Evolutionary conservation across 805 yeast species (phyloP).

Genomic region (Vanderwaltozyma polyspora): DNA sequence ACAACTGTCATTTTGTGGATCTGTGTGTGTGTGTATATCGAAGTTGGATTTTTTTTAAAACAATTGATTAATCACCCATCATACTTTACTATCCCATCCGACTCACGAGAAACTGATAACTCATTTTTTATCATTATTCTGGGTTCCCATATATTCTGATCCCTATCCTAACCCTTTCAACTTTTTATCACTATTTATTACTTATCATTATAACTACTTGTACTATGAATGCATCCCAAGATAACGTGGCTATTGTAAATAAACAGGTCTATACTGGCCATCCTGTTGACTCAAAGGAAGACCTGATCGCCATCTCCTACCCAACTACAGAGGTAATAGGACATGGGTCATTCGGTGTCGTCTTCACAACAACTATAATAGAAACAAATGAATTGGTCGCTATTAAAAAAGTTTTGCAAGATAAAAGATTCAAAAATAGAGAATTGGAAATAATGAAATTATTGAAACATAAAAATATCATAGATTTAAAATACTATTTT

Average conservation of each 20-base stretch:
- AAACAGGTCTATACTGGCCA: slow-evolving; percentile 22
- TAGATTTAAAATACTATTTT: slow-evolving; percentile 77
- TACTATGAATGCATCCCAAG: background rate
- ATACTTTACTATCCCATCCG: too few species aligned
- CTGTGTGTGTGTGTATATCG: too few species aligned
- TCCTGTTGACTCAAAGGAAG: background rate
- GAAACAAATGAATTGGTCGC: slow-evolving; percentile 78
- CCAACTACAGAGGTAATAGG: slow-evolving; percentile 86
- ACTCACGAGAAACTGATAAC: too few species aligned
- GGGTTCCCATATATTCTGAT: too few species aligned
- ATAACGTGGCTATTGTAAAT: slow-evolving; percentile 12
- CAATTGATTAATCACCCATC: too few species aligned
- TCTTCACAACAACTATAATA: slow-evolving; percentile 72
- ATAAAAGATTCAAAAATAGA: slow-evolving; percentile 84
- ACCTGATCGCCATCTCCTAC: slow-evolving; percentile 45
- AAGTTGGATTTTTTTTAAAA: too few species aligned
- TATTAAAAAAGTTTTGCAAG: slow-evolving; percentile 92
- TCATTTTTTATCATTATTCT: too few species aligned
- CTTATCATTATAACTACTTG: too few species aligned
- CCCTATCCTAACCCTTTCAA: too few species aligned
- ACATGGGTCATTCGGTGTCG: slow-evolving; percentile 98
- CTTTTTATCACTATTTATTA: too few species aligned
- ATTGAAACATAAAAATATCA: slow-evolving; percentile 76
- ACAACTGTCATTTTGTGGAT: too few species aligned
- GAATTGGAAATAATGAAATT: slow-evolving; percentile 92